Percentiles rank a stretch among this genome's conserved stretches.
These are phyloP conservation scores for Cetraspora pellucida DNA, from an alignment of 192 early-diverging fungal species.

Conservation along the genomic window DNA sequence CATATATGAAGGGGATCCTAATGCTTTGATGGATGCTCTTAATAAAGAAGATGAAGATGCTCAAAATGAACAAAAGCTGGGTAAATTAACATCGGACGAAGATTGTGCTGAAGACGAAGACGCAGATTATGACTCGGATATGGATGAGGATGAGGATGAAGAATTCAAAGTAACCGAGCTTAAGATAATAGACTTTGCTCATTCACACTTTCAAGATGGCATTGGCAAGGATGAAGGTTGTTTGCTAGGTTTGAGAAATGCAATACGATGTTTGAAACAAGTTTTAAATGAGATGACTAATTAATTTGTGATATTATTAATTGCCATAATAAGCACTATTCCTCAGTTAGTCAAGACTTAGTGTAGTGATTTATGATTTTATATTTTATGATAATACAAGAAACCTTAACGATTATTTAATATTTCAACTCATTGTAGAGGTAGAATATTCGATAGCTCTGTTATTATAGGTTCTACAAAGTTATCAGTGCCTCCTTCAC, in stretches of 20 bases:
- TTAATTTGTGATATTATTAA: no score
- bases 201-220: conserved; percentile 68
- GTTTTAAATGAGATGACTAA: conserved; percentile 39
- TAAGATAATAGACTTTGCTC: conserved; percentile 89
- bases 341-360: no score
- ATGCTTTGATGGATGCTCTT: conserved; percentile 52
- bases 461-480: no score
- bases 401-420: no score
- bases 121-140: conserved; percentile 35
- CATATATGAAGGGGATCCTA: conserved; percentile 74
- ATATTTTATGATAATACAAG: no score
- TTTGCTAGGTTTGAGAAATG: conserved; percentile 64
- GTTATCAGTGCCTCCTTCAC: no score
- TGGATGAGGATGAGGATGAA: conserved; percentile 44
- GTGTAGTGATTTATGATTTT: no score
- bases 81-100: conserved; percentile 33
- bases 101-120: conserved; percentile 18
- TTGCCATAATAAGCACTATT: no score
- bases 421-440: no score
- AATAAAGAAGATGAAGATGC: conserved; percentile 42
- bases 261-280: conserved; percentile 57
- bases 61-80: not conserved
- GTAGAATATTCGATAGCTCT: no score
- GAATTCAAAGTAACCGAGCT: conserved; percentile 60
- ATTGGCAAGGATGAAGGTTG: conserved; percentile 70